Evolutionary conservation across 140 eudicot genomes (phyloP).

Genomic region (Stevia rebaudiana): DNA sequence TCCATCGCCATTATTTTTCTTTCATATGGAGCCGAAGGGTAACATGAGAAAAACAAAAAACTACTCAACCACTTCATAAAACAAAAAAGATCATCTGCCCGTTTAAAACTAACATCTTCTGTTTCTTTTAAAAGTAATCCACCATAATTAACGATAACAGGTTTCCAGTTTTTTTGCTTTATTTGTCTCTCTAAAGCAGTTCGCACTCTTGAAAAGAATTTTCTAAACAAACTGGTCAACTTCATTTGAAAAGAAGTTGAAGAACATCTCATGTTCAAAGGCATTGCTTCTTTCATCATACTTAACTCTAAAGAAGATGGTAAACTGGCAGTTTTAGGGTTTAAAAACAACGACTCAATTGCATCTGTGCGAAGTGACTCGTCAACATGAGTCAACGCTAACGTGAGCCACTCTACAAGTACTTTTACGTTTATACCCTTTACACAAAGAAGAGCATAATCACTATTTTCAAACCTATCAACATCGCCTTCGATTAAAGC

Average conservation of each 20-base stretch:
- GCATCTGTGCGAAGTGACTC: slow-evolving; percentile 96
- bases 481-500: slow-evolving; percentile 92
- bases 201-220: slow-evolving; percentile 85
- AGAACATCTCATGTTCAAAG: slow-evolving; percentile 86
- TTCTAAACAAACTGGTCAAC: slow-evolving; percentile 83
- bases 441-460: slow-evolving; percentile 48
- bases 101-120: slow-evolving; percentile 24
- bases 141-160: slow-evolving; percentile 32
- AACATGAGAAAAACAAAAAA: slow-evolving; percentile 79
- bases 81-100: slow-evolving; percentile 63
- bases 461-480: slow-evolving; percentile 48
- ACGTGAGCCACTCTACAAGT: slow-evolving; percentile 58
- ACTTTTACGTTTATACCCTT: slow-evolving; percentile 68
- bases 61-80: slow-evolving; percentile 88
- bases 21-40: slow-evolving; percentile 99
- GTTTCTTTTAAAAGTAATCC: slow-evolving; percentile 14
- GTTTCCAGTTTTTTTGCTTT: slow-evolving; percentile 74
- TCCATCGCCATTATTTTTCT: slow-evolving; percentile 96
- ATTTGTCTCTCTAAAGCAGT: slow-evolving; percentile 87
- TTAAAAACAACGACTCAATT: slow-evolving; percentile 79
- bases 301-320: slow-evolving; percentile 87
- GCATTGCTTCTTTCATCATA: slow-evolving; percentile 82
- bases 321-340: slow-evolving; percentile 87
- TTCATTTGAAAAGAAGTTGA: slow-evolving; percentile 98
- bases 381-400: slow-evolving; percentile 85